These are phyloP conservation scores for Trichoderma breve DNA, from an alignment of 2,329 filamentous ascomycete species.

Conservation along the genomic window DNA sequence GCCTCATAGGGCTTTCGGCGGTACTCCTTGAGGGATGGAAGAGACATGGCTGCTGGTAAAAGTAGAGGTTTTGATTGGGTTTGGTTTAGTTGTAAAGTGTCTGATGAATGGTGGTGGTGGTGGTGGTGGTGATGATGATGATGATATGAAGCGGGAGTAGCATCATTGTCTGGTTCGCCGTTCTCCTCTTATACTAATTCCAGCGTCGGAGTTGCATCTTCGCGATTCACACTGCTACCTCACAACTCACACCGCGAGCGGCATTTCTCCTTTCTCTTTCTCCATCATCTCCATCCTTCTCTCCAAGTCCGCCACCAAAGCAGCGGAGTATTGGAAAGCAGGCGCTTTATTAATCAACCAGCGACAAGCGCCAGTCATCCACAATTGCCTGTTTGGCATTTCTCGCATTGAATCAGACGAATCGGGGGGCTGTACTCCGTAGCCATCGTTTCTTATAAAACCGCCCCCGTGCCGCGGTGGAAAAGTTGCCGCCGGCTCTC, in stretches of 20 bases:
- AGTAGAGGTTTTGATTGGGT: not conserved
- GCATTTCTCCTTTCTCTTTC: not conserved
- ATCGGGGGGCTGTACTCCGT: not conserved
- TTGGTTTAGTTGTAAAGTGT: not conserved
- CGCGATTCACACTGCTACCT: not conserved
- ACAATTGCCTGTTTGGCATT: not conserved
- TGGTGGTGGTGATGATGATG: not conserved
- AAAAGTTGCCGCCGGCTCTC: not conserved
- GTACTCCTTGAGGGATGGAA: slow-evolving; percentile 14
- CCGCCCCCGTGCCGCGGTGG: not conserved
- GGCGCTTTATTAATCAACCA: not conserved
- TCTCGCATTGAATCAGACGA: not conserved
- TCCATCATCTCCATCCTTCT: not conserved
- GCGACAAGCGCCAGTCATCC: not conserved
- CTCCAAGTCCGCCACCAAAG: not conserved
- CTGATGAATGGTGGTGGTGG: not conserved
- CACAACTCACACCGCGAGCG: not conserved
- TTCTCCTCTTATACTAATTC: not conserved
- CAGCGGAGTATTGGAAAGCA: slow-evolving; percentile 1
- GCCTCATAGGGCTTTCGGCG: slow-evolving; percentile 37
- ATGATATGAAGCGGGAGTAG: not conserved
- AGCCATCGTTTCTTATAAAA: not conserved
- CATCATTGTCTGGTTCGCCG: not conserved
- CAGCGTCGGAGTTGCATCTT: not conserved
- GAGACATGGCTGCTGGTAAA: not conserved